phyloP scores from a whole-genome alignment of 2,329 filamentous ascomycete species.

The Xylaria sp. region DNA sequence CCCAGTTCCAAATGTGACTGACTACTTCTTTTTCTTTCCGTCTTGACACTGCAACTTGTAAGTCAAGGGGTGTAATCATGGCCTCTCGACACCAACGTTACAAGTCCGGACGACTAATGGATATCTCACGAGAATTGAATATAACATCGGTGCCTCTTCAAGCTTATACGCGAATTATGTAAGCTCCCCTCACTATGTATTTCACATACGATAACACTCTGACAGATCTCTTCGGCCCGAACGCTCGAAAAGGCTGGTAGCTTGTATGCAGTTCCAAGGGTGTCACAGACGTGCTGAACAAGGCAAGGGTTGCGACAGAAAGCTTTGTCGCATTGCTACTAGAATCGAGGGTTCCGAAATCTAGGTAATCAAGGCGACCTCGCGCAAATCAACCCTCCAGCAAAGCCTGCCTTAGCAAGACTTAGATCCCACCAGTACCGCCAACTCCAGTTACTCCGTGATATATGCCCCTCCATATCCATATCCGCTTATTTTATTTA shows the following conservation, averaged over 20 bases:
- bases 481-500: slow-evolving; percentile 5
- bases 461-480: not conserved
- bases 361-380: not conserved
- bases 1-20: no score
- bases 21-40: no score
- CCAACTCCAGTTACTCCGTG: not conserved
- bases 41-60: no score
- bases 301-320: not conserved
- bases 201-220: no score
- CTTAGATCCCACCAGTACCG: not conserved
- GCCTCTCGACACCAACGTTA: no score
- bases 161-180: no score
- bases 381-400: not conserved
- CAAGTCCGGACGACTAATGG: no score
- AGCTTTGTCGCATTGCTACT: not conserved
- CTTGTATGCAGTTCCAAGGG: not conserved
- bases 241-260: not conserved
- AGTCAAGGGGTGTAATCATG: no score
- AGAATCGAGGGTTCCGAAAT: not conserved
- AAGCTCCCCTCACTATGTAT: no score
- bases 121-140: no score
- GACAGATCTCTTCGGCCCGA: not conserved
- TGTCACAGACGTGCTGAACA: not conserved
- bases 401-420: not conserved
- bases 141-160: no score